A percentile compares a stretch with the other conserved stretches of the same genome.
These are phyloP conservation scores for Suillus brevipes DNA, from an alignment of 768 basidiomycete species.

Conservation along the genomic window DNA sequence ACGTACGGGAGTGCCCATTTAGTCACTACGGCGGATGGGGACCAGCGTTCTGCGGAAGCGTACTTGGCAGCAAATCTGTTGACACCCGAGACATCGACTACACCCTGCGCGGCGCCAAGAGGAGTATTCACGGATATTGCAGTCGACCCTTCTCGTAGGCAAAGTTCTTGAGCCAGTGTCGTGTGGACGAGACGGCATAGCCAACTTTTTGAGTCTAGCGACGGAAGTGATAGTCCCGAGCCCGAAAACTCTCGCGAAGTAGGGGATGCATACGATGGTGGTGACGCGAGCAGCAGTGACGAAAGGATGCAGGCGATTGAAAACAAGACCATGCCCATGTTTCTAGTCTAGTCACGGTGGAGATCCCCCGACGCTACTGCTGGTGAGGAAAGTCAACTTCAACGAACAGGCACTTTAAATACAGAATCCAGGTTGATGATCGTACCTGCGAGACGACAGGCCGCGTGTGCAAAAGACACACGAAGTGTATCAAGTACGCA, in stretches of 20 bases:
- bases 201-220: slow-evolving; percentile 28
- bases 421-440: slow-evolving; percentile 9
- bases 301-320: slow-evolving; percentile 30
- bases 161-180: slow-evolving; percentile 33
- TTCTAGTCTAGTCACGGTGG: slow-evolving; percentile 3
- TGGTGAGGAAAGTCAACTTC: not conserved
- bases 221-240: slow-evolving; percentile 34
- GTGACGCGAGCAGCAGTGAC: slow-evolving; percentile 32
- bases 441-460: slow-evolving; percentile 17
- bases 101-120: slow-evolving; percentile 58
- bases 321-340: slow-evolving; percentile 34
- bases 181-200: slow-evolving; percentile 50
- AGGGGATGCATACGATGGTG: slow-evolving; percentile 34
- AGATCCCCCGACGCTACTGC: slow-evolving; percentile 9
- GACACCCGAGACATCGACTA: slow-evolving; percentile 46
- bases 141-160: slow-evolving; percentile 37
- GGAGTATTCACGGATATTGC: slow-evolving; percentile 42
- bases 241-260: slow-evolving; percentile 10
- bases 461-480: not conserved
- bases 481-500: not conserved
- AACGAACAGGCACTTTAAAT: slow-evolving; percentile 6
- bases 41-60: slow-evolving; percentile 63
- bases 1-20: slow-evolving; percentile 67
- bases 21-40: slow-evolving; percentile 50
- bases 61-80: slow-evolving; percentile 67